These are phyloP conservation scores for Hevea brasiliensis DNA, from an alignment of 345 rosid species.

Conservation along the genomic window DNA sequence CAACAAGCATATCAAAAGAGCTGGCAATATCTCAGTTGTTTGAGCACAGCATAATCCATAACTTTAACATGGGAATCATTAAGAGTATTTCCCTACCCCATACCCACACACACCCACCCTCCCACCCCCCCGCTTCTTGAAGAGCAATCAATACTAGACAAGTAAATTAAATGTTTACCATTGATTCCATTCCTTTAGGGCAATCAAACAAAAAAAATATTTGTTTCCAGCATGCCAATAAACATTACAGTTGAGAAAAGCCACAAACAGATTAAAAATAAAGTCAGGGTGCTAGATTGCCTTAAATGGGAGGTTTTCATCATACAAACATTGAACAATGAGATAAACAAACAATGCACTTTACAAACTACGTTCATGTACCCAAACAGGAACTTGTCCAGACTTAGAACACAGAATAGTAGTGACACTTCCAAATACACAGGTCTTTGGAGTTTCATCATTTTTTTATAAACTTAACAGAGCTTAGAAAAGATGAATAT, in stretches of 20 bases:
- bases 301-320: slow-evolving; percentile 5
- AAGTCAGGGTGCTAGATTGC: slow-evolving; percentile 16
- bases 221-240: no score
- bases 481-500: slow-evolving; percentile 23
- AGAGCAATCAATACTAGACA: no score
- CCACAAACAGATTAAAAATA: no score
- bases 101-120: no score
- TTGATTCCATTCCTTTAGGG: no score
- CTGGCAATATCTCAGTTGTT: slow-evolving; percentile 32
- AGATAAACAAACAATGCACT: slow-evolving; percentile 35
- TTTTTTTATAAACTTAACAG: slow-evolving; percentile 22
- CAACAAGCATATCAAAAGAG: slow-evolving; percentile 33
- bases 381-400: slow-evolving; percentile 26
- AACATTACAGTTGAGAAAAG: no score
- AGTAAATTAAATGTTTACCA: no score
- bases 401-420: slow-evolving; percentile 13
- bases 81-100: background rate
- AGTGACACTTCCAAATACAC: slow-evolving; percentile 24
- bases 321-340: slow-evolving; percentile 13
- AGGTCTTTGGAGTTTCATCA: slow-evolving; percentile 24
- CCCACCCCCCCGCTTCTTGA: no score
- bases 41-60: background rate
- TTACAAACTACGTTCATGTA: slow-evolving; percentile 38
- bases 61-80: background rate
- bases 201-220: no score